Conservation (phyloP, 441 rosid genomes). For the Viola pubescens region DNA sequence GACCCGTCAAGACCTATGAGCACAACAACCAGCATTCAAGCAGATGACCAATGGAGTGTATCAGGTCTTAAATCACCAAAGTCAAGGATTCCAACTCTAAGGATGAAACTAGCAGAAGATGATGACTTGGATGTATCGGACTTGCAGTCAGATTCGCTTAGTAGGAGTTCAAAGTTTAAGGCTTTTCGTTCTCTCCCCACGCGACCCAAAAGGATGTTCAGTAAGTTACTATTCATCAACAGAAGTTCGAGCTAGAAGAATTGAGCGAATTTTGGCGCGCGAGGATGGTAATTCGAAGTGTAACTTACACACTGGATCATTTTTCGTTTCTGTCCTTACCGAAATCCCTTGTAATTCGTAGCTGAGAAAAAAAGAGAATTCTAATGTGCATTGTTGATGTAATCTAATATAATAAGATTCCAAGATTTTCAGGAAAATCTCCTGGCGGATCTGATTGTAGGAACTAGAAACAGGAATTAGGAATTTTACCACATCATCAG, state of each 20-base stretch:
- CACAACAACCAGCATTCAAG: constrained; percentile 54
- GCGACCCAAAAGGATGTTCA: constrained; percentile 73
- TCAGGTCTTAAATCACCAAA: constrained; percentile 79
- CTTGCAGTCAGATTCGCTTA: constrained; percentile 45
- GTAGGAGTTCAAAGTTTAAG: constrained; percentile 54
- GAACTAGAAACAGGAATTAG: not conserved
- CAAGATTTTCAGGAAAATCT: constrained; percentile 21
- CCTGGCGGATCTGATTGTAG: constrained; percentile 11
- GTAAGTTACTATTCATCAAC: constrained; percentile 73
- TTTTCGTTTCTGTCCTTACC: constrained; percentile 10
- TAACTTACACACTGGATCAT: constrained; percentile 20
- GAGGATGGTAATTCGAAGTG: constrained; percentile 26
- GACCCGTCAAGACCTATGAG: constrained; percentile 72
- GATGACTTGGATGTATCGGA: constrained; percentile 51
- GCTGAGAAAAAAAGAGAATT: constrained; percentile 22
- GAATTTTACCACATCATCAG: constrained; percentile 7
- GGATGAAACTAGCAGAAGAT: constrained; percentile 84
- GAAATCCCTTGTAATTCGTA: constrained; percentile 29
- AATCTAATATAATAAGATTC: constrained; percentile 28
- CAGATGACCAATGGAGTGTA: constrained; percentile 90
- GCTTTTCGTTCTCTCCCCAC: constrained; percentile 72
- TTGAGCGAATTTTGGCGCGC: constrained; percentile 32
- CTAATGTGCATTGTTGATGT: constrained; percentile 38
- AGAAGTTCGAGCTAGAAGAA: constrained; percentile 56
- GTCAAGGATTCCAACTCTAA: constrained; percentile 60